phyloP scores from a whole-genome alignment of 2,329 filamentous ascomycete species.

The Cladobotryum protrusum region DNA sequence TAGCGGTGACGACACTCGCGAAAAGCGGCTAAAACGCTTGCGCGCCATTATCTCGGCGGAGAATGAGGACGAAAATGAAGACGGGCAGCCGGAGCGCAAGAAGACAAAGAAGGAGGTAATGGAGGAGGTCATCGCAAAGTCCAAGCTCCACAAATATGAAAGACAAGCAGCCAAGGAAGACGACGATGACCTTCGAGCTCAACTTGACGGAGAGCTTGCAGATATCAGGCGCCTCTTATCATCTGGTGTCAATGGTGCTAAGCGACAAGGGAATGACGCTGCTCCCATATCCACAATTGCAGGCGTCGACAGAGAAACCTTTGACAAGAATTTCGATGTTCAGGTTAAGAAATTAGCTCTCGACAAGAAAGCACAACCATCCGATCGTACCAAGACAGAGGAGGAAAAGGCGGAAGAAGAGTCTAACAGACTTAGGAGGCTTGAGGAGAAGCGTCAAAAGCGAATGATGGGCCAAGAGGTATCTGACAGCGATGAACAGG shows the following conservation, averaged over 20 bases:
- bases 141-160: slow-evolving; percentile 91
- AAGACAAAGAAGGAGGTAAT: slow-evolving; percentile 97
- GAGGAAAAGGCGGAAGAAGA: slow-evolving; percentile 79
- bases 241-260: slow-evolving; percentile 37
- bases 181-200: slow-evolving; percentile 78
- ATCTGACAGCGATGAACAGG: slow-evolving; percentile 57
- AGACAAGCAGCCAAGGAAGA: slow-evolving; percentile 88
- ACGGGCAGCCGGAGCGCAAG: slow-evolving; percentile 68
- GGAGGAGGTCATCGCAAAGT: slow-evolving; percentile 96
- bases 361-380: slow-evolving; percentile 78
- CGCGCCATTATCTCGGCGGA: slow-evolving; percentile 37
- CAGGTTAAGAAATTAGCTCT: slow-evolving; percentile 74
- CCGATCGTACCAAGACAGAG: slow-evolving; percentile 83
- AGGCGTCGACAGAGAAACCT: slow-evolving; percentile 57
- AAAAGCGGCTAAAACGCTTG: slow-evolving; percentile 50
- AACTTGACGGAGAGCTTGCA: slow-evolving; percentile 77
- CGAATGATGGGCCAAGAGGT: slow-evolving; percentile 83
- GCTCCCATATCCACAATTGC: slow-evolving; percentile 28
- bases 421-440: slow-evolving; percentile 65
- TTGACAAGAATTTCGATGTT: slow-evolving; percentile 84
- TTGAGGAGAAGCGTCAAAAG: slow-evolving; percentile 75
- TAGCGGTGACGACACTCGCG: slow-evolving; percentile 49
- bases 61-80: slow-evolving; percentile 42
- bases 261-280: slow-evolving; percentile 19
- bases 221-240: slow-evolving; percentile 69